A percentile compares a stretch with the other conserved stretches of the same genome.
These are phyloP conservation scores for Candida sp. DNA, from an alignment of 1,139 yeast species.

Conservation along the genomic window DNA sequence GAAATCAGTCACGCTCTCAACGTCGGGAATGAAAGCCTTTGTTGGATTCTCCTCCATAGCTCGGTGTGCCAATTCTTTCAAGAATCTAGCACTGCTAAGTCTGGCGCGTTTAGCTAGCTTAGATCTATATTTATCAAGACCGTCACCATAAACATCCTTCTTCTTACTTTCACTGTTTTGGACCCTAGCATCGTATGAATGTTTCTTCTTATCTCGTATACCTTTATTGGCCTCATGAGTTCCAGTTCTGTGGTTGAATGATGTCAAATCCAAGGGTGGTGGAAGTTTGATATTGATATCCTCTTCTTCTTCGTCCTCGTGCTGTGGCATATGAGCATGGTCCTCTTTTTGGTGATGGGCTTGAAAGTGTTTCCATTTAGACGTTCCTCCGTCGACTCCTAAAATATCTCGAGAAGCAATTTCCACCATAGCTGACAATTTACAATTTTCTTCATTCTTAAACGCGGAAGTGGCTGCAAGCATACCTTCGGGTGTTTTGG, in stretches of 20 bases:
- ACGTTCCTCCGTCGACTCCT: slow-evolving; percentile 41
- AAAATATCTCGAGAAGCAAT: slow-evolving; percentile 68
- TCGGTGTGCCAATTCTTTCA: slow-evolving; percentile 52
- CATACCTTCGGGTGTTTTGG: slow-evolving; percentile 42
- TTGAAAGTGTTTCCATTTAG: slow-evolving; percentile 45
- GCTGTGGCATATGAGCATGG: slow-evolving; percentile 19
- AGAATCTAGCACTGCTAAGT: slow-evolving; percentile 49
- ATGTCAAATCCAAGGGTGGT: slow-evolving; percentile 48
- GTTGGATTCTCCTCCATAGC: slow-evolving; percentile 38
- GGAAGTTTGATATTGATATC: slow-evolving; percentile 20
- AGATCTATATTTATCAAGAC: slow-evolving; percentile 57
- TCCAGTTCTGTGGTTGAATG: slow-evolving; percentile 88
- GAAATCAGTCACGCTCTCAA: slow-evolving; percentile 53
- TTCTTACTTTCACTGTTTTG: slow-evolving; percentile 62
- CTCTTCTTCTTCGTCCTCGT: slow-evolving; percentile 25
- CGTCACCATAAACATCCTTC: slow-evolving; percentile 74
- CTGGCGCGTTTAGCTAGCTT: slow-evolving; percentile 47
- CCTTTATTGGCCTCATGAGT: slow-evolving; percentile 72
- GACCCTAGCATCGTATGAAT: slow-evolving; percentile 79
- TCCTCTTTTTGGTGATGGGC: slow-evolving; percentile 13
- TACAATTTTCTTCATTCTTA: slow-evolving; percentile 23
- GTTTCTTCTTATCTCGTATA: slow-evolving; percentile 75
- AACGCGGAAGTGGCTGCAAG: slow-evolving; percentile 43
- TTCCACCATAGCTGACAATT: slow-evolving; percentile 69
- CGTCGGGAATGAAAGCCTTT: slow-evolving; percentile 51